A percentile compares a stretch with the other conserved stretches of the same genome.
These are phyloP conservation scores for Tylopilus sp. DNA, from an alignment of 768 basidiomycete species.

Conservation along the genomic window DNA sequence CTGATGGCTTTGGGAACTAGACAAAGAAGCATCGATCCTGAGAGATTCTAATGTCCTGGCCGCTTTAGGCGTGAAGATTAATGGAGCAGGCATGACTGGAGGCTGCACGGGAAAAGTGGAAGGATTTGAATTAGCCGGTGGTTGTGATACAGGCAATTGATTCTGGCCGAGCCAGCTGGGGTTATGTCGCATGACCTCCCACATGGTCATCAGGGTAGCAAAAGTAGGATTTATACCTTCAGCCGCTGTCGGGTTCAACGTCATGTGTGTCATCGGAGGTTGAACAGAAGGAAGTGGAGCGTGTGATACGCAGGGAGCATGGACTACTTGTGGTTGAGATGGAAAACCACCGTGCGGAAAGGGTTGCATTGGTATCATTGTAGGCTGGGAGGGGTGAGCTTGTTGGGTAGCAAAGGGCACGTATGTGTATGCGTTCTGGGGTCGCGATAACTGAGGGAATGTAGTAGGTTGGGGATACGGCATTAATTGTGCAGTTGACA, in stretches of 20 bases:
- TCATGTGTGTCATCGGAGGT: conserved; percentile 13
- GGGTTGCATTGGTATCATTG: conserved; percentile 13
- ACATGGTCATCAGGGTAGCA: conserved; percentile 29
- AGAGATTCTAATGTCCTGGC: not conserved
- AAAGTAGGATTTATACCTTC: conserved; percentile 16
- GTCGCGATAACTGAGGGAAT: conserved; percentile 16
- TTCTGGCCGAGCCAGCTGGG: conserved; percentile 17
- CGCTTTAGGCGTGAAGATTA: conserved; percentile 1
- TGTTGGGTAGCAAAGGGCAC: conserved; percentile 17
- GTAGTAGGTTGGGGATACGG: conserved; percentile 11
- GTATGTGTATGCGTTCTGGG: conserved; percentile 16
- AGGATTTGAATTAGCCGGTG: conserved; percentile 1
- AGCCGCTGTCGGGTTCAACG: conserved; percentile 5
- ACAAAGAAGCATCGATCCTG: not conserved
- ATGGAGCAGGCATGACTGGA: not conserved
- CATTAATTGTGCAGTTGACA: conserved; percentile 6
- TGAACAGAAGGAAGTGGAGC: conserved; percentile 16
- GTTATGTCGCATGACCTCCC: conserved; percentile 31
- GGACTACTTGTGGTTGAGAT: conserved; percentile 15
- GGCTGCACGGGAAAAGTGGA: conserved; percentile 6
- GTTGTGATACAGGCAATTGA: conserved; percentile 17
- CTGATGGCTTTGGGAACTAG: conserved; percentile 4
- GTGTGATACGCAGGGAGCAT: conserved; percentile 8
- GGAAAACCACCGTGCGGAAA: conserved; percentile 16
- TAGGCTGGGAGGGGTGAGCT: conserved; percentile 16